A percentile compares a stretch with the other conserved stretches of the same genome.
Conservation (phyloP, 1,284 basidiomycete species). For the Baeospora myosura region DNA sequence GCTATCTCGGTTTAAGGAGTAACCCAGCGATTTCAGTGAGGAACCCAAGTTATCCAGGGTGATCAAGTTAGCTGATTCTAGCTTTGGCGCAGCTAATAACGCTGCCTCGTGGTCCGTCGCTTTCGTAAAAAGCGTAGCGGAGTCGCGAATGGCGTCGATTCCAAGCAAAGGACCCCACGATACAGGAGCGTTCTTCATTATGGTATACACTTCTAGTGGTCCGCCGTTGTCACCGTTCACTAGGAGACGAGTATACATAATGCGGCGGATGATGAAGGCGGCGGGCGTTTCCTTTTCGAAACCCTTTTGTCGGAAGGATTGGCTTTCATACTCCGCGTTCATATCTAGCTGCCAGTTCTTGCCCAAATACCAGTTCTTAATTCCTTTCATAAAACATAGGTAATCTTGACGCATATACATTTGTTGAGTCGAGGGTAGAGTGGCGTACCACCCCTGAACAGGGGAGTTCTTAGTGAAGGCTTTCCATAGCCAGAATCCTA, state of each 20-base stretch:
- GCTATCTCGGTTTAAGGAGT: constrained; percentile 10
- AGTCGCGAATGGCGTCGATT: not conserved
- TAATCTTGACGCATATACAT: not conserved
- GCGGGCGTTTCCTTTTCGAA: constrained; percentile 3
- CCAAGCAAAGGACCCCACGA: not conserved
- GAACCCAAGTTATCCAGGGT: not conserved
- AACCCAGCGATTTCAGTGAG: constrained; percentile 14
- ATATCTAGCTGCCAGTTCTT: constrained; percentile 3
- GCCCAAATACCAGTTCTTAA: constrained; percentile 2
- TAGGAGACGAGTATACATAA: not conserved
- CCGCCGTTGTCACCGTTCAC: not conserved
- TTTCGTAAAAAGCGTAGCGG: too few species aligned
- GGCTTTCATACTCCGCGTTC: not conserved
- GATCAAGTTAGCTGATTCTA: not conserved
- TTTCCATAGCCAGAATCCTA: not conserved
- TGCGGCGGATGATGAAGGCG: constrained; percentile 1
- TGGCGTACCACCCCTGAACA: constrained; percentile 6
- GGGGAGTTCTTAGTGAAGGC: not conserved
- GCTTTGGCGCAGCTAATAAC: too few species aligned
- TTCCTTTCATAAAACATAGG: not conserved
- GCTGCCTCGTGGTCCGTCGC: too few species aligned
- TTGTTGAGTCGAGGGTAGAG: not conserved
- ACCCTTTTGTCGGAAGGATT: constrained; percentile 4
- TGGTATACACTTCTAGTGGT: not conserved
- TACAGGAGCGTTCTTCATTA: not conserved